Percentiles rank a stretch among this genome's conserved stretches.
Conservation (phyloP, 352 stramenopile genomes). For the Phytophthora colocasiae region DNA sequence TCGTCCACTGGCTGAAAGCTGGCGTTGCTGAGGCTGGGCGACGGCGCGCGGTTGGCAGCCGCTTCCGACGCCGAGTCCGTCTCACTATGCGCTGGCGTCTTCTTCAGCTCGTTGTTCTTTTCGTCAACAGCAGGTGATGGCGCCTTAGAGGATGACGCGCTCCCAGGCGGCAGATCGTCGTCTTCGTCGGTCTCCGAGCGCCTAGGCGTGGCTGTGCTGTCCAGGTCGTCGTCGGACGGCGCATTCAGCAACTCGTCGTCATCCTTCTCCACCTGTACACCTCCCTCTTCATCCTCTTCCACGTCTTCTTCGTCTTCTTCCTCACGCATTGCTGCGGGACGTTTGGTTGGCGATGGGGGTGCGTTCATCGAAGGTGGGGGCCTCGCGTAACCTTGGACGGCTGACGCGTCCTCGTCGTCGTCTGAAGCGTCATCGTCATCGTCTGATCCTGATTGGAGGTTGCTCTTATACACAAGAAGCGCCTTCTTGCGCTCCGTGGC, state of each 20-base stretch:
- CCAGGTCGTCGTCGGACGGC: constrained; percentile 78
- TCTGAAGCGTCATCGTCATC: constrained; percentile 64
- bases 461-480: constrained; percentile 81
- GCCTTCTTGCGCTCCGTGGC: constrained; percentile 78
- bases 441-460: constrained; percentile 67
- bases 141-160: background rate
- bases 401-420: constrained; percentile 42
- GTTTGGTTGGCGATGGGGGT: constrained; percentile 15
- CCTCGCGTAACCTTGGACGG: constrained; percentile 16
- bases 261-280: constrained; percentile 75
- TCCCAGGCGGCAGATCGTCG: constrained; percentile 20
- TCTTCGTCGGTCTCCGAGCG: constrained; percentile 64
- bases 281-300: constrained; percentile 60
- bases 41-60: constrained; percentile 23
- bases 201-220: constrained; percentile 64
- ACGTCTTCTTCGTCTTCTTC: constrained; percentile 33
- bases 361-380: constrained; percentile 10
- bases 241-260: constrained; percentile 80
- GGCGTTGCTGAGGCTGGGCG: constrained; percentile 31
- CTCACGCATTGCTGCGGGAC: background rate
- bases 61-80: constrained; percentile 45
- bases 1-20: constrained; percentile 33
- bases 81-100: constrained; percentile 29
- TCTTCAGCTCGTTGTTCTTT: constrained; percentile 24
- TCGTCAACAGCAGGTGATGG: constrained; percentile 20